Evolutionary conservation across 306 rosid genomes (phyloP).

Genomic region (Medicago lupulina): DNA sequence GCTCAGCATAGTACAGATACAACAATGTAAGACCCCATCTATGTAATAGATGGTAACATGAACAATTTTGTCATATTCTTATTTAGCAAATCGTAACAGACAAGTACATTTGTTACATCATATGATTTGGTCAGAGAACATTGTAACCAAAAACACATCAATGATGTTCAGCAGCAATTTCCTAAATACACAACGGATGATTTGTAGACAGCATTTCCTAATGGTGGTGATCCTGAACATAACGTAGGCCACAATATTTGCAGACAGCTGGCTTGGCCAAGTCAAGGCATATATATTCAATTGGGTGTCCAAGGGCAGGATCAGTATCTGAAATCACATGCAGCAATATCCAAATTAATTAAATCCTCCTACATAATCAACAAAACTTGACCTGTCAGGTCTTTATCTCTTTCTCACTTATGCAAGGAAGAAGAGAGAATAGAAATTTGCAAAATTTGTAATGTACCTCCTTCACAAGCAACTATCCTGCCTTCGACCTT

Average conservation of each 20-base stretch:
- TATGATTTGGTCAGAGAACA: slow-evolving; percentile 38
- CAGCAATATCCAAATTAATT: slow-evolving; percentile 39
- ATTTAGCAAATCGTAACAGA: slow-evolving; percentile 51
- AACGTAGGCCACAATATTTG: slow-evolving; percentile 93
- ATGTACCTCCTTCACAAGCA: slow-evolving; percentile 95
- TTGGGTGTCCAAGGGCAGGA: slow-evolving; percentile 92
- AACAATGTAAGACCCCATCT: slow-evolving; percentile 25
- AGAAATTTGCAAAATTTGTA: slow-evolving; percentile 3
- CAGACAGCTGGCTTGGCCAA: slow-evolving; percentile 76
- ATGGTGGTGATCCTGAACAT: slow-evolving; percentile 83
- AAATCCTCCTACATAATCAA: slow-evolving; percentile 7
- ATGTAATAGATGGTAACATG: slow-evolving; percentile 37
- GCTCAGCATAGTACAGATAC: not conserved
- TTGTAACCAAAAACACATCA: slow-evolving; percentile 32
- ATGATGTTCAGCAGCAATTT: slow-evolving; percentile 40
- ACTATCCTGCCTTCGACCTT: slow-evolving; percentile 92
- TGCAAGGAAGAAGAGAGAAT: slow-evolving; percentile 8
- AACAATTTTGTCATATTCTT: slow-evolving; percentile 49
- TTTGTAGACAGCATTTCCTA: slow-evolving; percentile 43
- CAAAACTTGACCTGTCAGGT: not conserved
- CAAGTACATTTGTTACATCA: slow-evolving; percentile 41
- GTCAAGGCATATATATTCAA: slow-evolving; percentile 91
- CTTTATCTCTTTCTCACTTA: not conserved
- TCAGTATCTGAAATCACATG: slow-evolving; percentile 66
- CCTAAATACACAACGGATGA: slow-evolving; percentile 36